Conservation (phyloP, 129 eudicot genomes). For the Flaveria ramosissima region DNA sequence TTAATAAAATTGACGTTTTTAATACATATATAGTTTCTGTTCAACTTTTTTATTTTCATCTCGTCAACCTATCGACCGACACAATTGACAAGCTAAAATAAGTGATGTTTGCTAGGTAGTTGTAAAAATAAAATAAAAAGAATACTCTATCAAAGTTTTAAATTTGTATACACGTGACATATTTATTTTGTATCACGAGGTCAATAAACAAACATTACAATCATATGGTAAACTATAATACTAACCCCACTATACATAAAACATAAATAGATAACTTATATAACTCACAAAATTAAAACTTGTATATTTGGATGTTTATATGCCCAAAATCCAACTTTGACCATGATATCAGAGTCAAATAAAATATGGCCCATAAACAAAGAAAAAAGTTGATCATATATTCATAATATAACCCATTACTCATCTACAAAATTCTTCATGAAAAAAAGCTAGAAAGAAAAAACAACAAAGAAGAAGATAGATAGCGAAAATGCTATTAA, state of each 20-base stretch:
- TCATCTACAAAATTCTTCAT: not conserved
- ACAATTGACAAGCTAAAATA: not conserved
- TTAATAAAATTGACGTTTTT: not conserved
- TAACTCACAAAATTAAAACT: conserved; percentile 16
- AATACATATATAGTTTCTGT: not conserved
- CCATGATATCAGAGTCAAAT: conserved; percentile 30
- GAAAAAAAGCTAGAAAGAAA: not conserved
- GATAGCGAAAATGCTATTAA: conserved; percentile 7
- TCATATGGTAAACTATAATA: conserved; percentile 35
- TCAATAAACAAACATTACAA: conserved; percentile 26
- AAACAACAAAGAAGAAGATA: not conserved
- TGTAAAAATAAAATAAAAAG: not conserved
- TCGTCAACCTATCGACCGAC: not conserved
- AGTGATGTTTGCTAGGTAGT: not conserved
- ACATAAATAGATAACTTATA: conserved; percentile 22
- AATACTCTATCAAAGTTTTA: not conserved
- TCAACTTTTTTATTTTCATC: not conserved
- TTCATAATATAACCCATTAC: conserved; percentile 6
- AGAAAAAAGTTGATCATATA: conserved; percentile 28
- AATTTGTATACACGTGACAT: conserved; percentile 23
- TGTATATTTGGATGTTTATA: conserved; percentile 31
- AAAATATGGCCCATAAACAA: conserved; percentile 41
- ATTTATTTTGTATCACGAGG: conserved; percentile 38
- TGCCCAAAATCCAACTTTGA: conserved; percentile 26
- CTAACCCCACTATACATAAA: conserved; percentile 28